These are phyloP conservation scores for Termitomyces titanicus DNA, from an alignment of 768 basidiomycete species.

Conservation along the genomic window DNA sequence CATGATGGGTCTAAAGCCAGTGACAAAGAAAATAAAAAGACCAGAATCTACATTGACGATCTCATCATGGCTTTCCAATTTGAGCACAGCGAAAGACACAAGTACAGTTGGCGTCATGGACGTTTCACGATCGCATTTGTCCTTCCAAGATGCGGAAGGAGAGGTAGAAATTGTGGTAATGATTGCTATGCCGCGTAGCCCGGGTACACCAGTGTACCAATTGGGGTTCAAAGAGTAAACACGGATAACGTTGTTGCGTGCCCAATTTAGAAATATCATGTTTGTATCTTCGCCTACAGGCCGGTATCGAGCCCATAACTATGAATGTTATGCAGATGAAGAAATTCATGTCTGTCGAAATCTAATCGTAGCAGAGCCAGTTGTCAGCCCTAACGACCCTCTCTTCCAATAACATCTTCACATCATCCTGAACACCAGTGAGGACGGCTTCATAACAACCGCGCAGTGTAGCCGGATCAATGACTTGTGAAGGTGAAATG, in stretches of 20 bases:
- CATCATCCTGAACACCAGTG: no score
- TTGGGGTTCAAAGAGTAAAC: background rate
- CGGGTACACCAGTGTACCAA: constrained; percentile 24
- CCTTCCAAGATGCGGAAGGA: background rate
- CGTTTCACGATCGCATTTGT: background rate
- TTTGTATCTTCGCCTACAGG: no score
- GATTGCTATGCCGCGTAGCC: constrained; percentile 42
- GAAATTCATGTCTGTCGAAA: no score
- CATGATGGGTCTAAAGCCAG: background rate
- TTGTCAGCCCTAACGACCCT: no score
- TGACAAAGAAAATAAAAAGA: background rate
- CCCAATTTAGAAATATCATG: no score
- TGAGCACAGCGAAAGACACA: background rate
- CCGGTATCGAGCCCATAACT: no score
- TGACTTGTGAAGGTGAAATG: no score
- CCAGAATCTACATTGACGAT: constrained; percentile 6
- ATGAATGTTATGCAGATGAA: no score
- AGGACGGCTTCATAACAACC: no score
- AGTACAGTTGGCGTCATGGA: background rate
- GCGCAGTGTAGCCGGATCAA: no score
- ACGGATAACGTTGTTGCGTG: background rate
- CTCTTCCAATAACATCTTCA: no score
- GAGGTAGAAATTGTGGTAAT: constrained; percentile 37
- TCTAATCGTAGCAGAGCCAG: no score
- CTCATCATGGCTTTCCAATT: constrained; percentile 9